Evolutionary conservation across 208 protist species (phyloP).

Genomic region (Vickermania spadyakhi): DNA sequence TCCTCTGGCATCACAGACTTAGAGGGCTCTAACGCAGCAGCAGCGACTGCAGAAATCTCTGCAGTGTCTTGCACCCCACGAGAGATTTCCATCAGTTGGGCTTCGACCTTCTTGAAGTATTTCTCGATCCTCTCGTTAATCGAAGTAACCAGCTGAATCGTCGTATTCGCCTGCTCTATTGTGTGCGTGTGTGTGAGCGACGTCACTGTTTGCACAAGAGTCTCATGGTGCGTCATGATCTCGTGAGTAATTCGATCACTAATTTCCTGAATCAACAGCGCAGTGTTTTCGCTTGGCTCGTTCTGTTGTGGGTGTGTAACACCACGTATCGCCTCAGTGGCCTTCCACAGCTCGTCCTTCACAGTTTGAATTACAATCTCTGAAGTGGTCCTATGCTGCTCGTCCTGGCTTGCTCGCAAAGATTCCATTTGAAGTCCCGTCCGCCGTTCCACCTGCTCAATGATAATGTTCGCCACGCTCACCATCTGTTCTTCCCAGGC

Average conservation of each 20-base stretch:
- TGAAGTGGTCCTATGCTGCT: constrained; percentile 19
- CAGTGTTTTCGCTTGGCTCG: background rate
- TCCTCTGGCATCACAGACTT: too few relatives aligned
- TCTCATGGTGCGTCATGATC: background rate
- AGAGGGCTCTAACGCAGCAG: background rate
- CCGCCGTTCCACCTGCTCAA: constrained; percentile 20
- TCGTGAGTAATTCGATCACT: background rate
- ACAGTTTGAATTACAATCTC: constrained; percentile 42
- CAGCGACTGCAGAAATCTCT: constrained; percentile 14
- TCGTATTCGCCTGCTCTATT: background rate
- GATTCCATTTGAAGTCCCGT: constrained; percentile 23
- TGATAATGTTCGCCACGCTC: constrained; percentile 52
- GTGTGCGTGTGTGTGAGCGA: background rate
- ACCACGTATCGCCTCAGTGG: background rate
- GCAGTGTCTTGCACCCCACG: too few relatives aligned
- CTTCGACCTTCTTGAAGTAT: constrained; percentile 10
- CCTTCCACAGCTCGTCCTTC: constrained; percentile 23
- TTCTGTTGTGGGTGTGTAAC: too few relatives aligned
- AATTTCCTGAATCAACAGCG: background rate
- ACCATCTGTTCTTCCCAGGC: constrained; percentile 47
- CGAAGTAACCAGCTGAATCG: background rate
- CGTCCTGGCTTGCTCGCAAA: constrained; percentile 21
- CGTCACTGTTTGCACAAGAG: background rate
- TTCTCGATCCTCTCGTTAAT: constrained; percentile 7
- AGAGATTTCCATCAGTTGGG: background rate